Evolutionary conservation across 371 early-diverging fungal species (phyloP).

Genomic region (Smittium mucronatum): DNA sequence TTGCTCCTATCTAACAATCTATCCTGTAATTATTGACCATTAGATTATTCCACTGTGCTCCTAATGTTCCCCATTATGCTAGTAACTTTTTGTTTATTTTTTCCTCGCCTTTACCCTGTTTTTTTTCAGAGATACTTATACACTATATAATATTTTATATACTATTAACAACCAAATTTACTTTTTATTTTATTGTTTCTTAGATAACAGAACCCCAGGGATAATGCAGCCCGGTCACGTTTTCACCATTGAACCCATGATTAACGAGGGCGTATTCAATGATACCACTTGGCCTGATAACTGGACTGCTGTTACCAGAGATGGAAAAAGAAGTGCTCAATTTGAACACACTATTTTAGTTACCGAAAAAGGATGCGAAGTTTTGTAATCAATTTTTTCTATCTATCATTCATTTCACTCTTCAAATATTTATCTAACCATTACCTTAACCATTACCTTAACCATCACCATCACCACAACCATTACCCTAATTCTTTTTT

Average conservation of each 20-base stretch:
- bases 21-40: not conserved
- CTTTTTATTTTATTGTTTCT: not conserved
- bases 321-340: constrained; percentile 93
- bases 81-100: constrained; percentile 18
- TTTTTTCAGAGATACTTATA: too few relatives aligned
- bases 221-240: constrained; percentile 83
- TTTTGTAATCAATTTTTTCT: constrained; percentile 49
- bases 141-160: too few relatives aligned
- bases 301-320: constrained; percentile 83
- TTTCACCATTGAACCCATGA: constrained; percentile 97
- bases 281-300: constrained; percentile 76
- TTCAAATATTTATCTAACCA: too few relatives aligned
- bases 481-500: not conserved
- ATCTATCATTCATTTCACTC: not conserved
- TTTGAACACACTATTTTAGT: constrained; percentile 96
- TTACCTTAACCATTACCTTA: too few relatives aligned
- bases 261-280: constrained; percentile 58
- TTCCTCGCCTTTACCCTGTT: too few relatives aligned
- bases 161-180: too few relatives aligned
- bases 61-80: constrained; percentile 85
- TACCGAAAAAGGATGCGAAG: constrained; percentile 83
- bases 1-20: not conserved
- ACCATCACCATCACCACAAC: too few relatives aligned
- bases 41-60: constrained; percentile 71
- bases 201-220: constrained; percentile 81